Percentiles rank a stretch among this genome's conserved stretches.
Conservation (phyloP, 192 early-diverging fungal species). For the Funneliformis geosporum region DNA sequence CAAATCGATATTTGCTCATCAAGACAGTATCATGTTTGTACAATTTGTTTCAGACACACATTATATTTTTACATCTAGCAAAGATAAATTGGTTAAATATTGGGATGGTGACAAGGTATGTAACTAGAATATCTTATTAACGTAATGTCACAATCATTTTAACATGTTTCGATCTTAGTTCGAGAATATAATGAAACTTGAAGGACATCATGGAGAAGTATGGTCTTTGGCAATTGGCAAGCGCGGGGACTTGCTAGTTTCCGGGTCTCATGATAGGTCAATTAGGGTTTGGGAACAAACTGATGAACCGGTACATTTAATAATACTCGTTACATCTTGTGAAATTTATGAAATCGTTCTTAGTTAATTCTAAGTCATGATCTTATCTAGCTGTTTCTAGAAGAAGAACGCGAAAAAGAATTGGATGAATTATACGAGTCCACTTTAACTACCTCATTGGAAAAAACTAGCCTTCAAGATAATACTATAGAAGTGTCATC, state of each 20-base stretch:
- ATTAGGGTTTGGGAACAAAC: conserved; percentile 96
- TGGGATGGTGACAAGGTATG: conserved; percentile 93
- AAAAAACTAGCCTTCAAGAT: conserved; percentile 51
- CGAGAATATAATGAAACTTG: conserved; percentile 91
- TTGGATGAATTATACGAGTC: conserved; percentile 89
- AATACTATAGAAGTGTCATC: conserved; percentile 61
- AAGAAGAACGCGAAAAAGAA: conserved; percentile 95
- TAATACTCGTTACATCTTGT: neutral
- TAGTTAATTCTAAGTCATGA: conserved; percentile 28
- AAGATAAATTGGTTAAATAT: conserved; percentile 89
- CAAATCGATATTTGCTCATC: conserved; percentile 89
- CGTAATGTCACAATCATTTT: neutral
- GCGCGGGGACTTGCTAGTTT: conserved; percentile 85
- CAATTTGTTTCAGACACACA: conserved; percentile 94
- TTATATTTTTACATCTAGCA: conserved; percentile 91
- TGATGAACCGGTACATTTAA: conserved; percentile 69
- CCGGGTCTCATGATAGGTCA: conserved; percentile 90
- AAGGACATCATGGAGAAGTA: conserved; percentile 91
- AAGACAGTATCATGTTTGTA: conserved; percentile 85
- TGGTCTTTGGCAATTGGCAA: conserved; percentile 91
- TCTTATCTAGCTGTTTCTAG: conserved; percentile 73
- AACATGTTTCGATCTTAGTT: conserved; percentile 51
- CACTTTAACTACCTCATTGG: conserved; percentile 67
- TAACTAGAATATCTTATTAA: neutral
- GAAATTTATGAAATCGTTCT: neutral